Base-by-base conservation (phyloP, 192 early-diverging fungal genomes). In the Coemansia sp. region DNA sequence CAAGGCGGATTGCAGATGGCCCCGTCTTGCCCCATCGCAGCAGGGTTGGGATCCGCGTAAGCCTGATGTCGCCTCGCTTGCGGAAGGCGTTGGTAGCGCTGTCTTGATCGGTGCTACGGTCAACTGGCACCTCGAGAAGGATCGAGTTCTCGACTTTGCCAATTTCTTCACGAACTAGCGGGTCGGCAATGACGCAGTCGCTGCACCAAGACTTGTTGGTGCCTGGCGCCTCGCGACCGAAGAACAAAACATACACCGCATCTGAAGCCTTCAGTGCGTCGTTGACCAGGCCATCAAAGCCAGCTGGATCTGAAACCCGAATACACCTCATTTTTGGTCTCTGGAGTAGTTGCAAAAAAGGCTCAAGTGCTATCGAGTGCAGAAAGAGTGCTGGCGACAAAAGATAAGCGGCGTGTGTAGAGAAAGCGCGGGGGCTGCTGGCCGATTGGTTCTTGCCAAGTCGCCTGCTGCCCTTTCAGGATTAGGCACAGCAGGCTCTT, bases 121-220 rank as follows among this genome's bases (percentile, higher is more conserved):
- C 78, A 31, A 81, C 59, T 20, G 78, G 78, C 2, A 81, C 73
- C 57, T 81, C 78, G 1, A 81, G 59, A 18, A 81, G 60, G 18
- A 76, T 63, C 0, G 78, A 64, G 60, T 62, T 55, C 9, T 59
- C 45, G 38, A 74, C 46, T 3, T 39, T 63, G 51, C 46, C 55
- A 43, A 81, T 63, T 3, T 55, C 78, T 38, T 60, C 56, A 48
- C 78, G 78, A 21, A 81, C 69, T 23, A 66, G 50, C 2, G 78
- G 78, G 63, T 81, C 78, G 13, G 78, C 78, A n/a, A 81, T 59
- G 18, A 81, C 78, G 38, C 78, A 81, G 57, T 81, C 78, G 14
- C 69, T 63, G 53, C 78, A 81, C 78, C 78, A 81, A 9, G 73
- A 75, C 38, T 60, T 51, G 40, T 65, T 68, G 1, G 68, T 65